Conservation (phyloP, 2,329 filamentous ascomycete genomes). For the Botrytis porri region DNA sequence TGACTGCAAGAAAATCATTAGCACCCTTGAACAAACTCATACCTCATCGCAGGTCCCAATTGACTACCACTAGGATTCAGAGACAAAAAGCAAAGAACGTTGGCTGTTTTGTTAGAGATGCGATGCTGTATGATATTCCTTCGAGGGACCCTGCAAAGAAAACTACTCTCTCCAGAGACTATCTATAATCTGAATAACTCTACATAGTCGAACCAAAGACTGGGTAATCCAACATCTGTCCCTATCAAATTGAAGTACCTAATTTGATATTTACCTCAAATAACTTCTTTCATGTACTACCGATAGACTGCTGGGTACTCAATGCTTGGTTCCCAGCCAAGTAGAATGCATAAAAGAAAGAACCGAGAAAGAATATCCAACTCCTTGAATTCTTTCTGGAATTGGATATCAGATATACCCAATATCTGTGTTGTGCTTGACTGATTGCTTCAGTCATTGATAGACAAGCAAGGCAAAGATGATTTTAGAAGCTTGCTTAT, state of each 20-base stretch:
- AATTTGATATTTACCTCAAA: neutral
- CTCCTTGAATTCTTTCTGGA: neutral
- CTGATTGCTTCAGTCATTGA: neutral
- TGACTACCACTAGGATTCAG: too few relatives aligned
- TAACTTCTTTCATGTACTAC: neutral
- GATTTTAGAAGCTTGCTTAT: neutral
- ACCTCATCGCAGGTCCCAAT: neutral
- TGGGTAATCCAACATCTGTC: neutral
- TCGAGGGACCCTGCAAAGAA: neutral
- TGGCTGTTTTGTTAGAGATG: neutral
- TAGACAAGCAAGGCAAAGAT: neutral
- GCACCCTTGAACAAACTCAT: neutral
- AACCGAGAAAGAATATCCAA: neutral
- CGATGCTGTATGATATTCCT: neutral
- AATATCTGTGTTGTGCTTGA: neutral
- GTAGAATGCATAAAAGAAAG: neutral
- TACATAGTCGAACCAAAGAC: neutral
- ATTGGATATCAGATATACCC: neutral
- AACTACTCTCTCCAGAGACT: neutral
- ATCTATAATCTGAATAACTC: neutral
- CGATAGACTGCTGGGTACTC: too few relatives aligned
- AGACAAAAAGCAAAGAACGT: too few relatives aligned
- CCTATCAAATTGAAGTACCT: too few relatives aligned
- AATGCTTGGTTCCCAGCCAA: accelerated
- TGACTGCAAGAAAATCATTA: neutral